These are phyloP conservation scores for Trichoderma oligosporum DNA, from an alignment of 2,329 filamentous ascomycete genomes.

Conservation along the genomic window DNA sequence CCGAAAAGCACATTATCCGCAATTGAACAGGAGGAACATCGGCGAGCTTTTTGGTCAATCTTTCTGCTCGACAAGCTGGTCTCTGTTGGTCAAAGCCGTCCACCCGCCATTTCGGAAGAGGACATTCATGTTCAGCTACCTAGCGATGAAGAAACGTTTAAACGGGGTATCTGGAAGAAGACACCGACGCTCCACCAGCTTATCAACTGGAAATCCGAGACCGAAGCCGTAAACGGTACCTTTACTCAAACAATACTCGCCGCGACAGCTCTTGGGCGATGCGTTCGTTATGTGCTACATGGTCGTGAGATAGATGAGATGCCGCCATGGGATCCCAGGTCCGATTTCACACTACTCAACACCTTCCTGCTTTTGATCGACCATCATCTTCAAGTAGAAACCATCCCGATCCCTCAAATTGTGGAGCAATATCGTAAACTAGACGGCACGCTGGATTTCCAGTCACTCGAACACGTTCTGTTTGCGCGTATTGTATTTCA, in stretches of 20 bases:
- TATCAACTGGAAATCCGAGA: slow-evolving; percentile 16
- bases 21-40: slow-evolving; percentile 11
- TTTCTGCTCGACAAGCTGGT: slow-evolving; percentile 11
- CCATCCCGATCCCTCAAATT: slow-evolving; percentile 1
- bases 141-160: slow-evolving; percentile 8
- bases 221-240: slow-evolving; percentile 5
- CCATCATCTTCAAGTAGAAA: slow-evolving; percentile 14
- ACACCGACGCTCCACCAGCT: slow-evolving; percentile 12
- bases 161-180: slow-evolving; percentile 13
- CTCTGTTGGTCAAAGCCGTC: slow-evolving; percentile 10
- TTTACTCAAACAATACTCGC: slow-evolving; percentile 16
- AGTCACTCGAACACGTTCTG: slow-evolving; percentile 14
- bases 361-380: slow-evolving; percentile 12
- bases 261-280: slow-evolving; percentile 7
- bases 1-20: slow-evolving; percentile 1
- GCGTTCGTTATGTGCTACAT: slow-evolving; percentile 10
- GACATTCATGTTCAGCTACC: slow-evolving; percentile 12
- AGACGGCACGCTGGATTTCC: slow-evolving; percentile 9
- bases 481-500: slow-evolving; percentile 13
- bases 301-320: slow-evolving; percentile 14
- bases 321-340: slow-evolving; percentile 15
- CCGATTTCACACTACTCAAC: slow-evolving; percentile 13
- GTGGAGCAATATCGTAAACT: slow-evolving; percentile 8
- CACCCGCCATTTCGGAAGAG: slow-evolving; percentile 9
- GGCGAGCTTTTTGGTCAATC: slow-evolving; percentile 12